These are phyloP conservation scores for Hanseniaspora vineae DNA, from an alignment of 805 yeast species.

Conservation along the genomic window DNA sequence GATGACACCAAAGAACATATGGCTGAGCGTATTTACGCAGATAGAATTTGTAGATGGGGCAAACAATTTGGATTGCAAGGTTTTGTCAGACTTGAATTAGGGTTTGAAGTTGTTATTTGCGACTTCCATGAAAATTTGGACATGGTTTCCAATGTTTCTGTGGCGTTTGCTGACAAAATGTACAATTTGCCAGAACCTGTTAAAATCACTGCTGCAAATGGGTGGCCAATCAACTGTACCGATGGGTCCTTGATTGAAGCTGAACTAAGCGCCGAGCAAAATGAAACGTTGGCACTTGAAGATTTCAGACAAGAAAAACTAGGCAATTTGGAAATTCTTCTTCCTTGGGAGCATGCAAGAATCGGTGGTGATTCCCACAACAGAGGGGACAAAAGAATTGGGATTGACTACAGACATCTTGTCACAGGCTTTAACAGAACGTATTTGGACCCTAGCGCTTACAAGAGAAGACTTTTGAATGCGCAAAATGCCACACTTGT, in stretches of 20 bases:
- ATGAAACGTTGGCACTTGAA: constrained; percentile 13
- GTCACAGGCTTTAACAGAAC: constrained; percentile 43
- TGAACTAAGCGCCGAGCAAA: constrained; percentile 13
- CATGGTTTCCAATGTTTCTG: constrained; percentile 32
- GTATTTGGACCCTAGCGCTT: constrained; percentile 35
- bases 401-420: constrained; percentile 38
- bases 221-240: constrained; percentile 20
- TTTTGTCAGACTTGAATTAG: constrained; percentile 42
- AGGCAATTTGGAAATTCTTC: constrained; percentile 17
- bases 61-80: constrained; percentile 44
- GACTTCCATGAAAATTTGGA: constrained; percentile 38
- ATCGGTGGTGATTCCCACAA: constrained; percentile 34
- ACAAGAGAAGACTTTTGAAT: constrained; percentile 23
- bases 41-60: constrained; percentile 42
- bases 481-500: constrained; percentile 27
- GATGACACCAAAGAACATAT: constrained; percentile 17
- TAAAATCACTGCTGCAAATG: constrained; percentile 12
- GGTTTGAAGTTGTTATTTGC: constrained; percentile 50
- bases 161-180: constrained; percentile 25
- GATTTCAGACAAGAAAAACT: constrained; percentile 13
- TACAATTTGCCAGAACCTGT: constrained; percentile 28
- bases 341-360: constrained; percentile 31
- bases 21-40: constrained; percentile 35
- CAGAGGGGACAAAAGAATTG: constrained; percentile 35
- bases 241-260: constrained; percentile 12